Base-by-base conservation (phyloP, 2,329 filamentous ascomycete species). In the Rutstroemia sp. region DNA sequence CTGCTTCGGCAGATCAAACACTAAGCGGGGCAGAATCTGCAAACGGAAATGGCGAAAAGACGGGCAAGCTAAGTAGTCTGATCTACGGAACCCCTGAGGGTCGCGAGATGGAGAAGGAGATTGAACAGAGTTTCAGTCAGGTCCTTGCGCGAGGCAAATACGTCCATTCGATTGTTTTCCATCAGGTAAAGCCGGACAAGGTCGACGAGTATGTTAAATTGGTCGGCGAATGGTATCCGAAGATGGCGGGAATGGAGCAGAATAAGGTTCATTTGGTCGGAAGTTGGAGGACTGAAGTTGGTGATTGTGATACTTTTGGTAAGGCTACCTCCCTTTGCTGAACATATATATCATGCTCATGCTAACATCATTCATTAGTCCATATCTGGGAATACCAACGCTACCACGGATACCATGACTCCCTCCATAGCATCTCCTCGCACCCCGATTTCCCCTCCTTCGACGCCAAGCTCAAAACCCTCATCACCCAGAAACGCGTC, bases 331-430 rank as follows among this genome's bases (percentile, higher is more conserved):
- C 19, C 4, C 17, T 17, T 44, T 7, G 10, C 16, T 9, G n/a
- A 19, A 19, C 41, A 9, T 19, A 44, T 21, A 9, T 19, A 44
- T 21, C 9, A 5, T 21, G 5, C 47, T 30, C 3, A 23, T n/a
- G 44, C 54, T 64, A 6, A 61, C 55, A 51, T 23, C 23, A 23
- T 23, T 51, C 62, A n/a, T 25, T 66, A 97, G 94, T 99, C 51
- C 94, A 99, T 72, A 99, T 99, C 68, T 99, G 94, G 94, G 94
- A 99, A 73, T 99, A 99, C 73, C 92, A 97, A 73, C 87, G 92
- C 67, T 99, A 97, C 75, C 81, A 92, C 65, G 94, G 94, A 59
- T 97, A 97, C 73, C 94, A 99, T 73, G 84, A 87, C 59, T 97
- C 94, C 19, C 80, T 96, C 48, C 82, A 96, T 76, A 83, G 81